A percentile compares a stretch with the other conserved stretches of the same genome.
These are phyloP conservation scores for Blastobotrys indianensis DNA, from an alignment of 1,139 yeast species.

Conservation along the genomic window DNA sequence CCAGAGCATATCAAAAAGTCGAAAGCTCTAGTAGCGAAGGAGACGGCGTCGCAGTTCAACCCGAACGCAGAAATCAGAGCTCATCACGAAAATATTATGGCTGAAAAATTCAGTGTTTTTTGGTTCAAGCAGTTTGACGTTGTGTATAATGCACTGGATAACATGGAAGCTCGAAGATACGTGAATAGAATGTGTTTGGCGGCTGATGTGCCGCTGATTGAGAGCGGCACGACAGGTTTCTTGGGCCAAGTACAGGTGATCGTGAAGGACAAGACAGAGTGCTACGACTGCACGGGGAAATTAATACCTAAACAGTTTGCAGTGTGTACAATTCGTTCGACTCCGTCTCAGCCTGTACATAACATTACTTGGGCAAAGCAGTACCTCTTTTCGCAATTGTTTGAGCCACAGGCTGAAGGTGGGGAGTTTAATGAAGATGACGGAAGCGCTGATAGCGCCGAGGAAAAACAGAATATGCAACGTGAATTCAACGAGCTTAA, in stretches of 20 bases:
- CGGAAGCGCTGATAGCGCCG: constrained; percentile 39
- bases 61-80: constrained; percentile 67
- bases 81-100: constrained; percentile 86
- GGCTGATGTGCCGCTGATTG: constrained; percentile 71
- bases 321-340: constrained; percentile 92
- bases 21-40: constrained; percentile 72
- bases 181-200: constrained; percentile 81
- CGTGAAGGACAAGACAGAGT: constrained; percentile 74
- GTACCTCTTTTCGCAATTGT: constrained; percentile 75
- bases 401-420: constrained; percentile 43
- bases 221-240: constrained; percentile 92
- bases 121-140: constrained; percentile 81
- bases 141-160: constrained; percentile 89
- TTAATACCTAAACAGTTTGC: constrained; percentile 89
- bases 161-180: constrained; percentile 83
- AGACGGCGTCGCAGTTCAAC: constrained; percentile 75
- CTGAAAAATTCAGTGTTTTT: constrained; percentile 60
- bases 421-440: constrained; percentile 41
- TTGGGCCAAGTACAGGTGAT: constrained; percentile 93
- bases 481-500: constrained; percentile 72
- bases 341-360: constrained; percentile 94
- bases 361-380: constrained; percentile 98
- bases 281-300: constrained; percentile 87
- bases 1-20: constrained; percentile 82
- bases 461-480: constrained; percentile 61